A percentile compares a stretch with the other conserved stretches of the same genome.
Evolutionary conservation across 257 asterid genomes (phyloP).

Genomic region (Solanum pinnatisectum): DNA sequence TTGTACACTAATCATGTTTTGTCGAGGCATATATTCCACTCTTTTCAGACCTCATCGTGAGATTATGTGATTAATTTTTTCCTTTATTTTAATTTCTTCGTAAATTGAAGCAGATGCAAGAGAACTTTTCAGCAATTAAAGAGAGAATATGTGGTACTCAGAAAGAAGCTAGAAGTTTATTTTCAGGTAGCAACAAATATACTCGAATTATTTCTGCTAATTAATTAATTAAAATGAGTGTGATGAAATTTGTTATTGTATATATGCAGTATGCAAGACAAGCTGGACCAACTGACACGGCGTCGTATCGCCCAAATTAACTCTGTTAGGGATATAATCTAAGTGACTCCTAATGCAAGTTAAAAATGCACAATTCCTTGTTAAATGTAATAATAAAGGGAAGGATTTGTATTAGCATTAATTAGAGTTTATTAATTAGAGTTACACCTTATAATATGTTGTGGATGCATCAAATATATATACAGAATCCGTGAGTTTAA

Average conservation of each 20-base stretch:
- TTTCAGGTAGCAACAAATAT: slow-evolving; percentile 42
- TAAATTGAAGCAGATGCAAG: slow-evolving; percentile 42
- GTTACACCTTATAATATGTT: not conserved
- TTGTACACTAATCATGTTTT: not conserved
- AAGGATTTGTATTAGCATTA: not conserved
- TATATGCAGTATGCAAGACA: slow-evolving; percentile 47
- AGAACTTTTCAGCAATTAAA: slow-evolving; percentile 60
- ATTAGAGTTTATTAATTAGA: not conserved
- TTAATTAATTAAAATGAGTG: not conserved
- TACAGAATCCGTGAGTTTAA: too few species aligned
- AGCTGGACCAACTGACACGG: slow-evolving; percentile 43
- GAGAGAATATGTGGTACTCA: slow-evolving; percentile 54
- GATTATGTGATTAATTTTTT: not conserved
- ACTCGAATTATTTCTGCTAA: not conserved
- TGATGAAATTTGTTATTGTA: not conserved
- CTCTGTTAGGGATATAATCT: not conserved
- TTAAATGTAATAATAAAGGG: not conserved
- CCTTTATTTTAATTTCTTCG: not conserved
- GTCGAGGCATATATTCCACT: not conserved
- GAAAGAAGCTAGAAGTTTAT: slow-evolving; percentile 61
- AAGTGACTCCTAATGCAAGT: not conserved
- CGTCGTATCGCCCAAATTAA: slow-evolving; percentile 31
- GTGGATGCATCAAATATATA: not conserved
- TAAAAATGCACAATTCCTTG: not conserved
- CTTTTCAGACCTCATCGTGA: not conserved